A percentile compares a stretch with the other conserved stretches of the same genome.
Evolutionary conservation across 163 green algal genomes (phyloP).

Genomic region (Chlamydomonas reinhardtii): DNA sequence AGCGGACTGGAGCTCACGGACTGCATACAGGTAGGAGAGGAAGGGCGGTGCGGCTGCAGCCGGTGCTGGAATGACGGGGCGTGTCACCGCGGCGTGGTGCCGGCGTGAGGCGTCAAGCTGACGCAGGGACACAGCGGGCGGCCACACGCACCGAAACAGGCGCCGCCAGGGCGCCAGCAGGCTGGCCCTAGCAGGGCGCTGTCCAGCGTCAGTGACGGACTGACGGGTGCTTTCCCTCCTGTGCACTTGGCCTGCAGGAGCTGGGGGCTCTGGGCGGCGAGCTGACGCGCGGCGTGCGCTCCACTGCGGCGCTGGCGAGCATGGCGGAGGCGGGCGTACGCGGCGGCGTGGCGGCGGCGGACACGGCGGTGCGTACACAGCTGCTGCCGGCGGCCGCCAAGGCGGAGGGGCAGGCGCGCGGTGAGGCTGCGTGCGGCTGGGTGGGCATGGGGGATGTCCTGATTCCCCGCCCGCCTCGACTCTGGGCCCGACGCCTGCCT

Average conservation of each 20-base stretch:
- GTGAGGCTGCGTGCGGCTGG: background rate
- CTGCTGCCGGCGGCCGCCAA: background rate
- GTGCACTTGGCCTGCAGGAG: constrained; percentile 1
- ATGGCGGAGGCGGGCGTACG: constrained; percentile 39
- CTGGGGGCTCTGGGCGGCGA: constrained; percentile 42
- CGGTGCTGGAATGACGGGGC: too few species aligned
- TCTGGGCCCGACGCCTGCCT: background rate
- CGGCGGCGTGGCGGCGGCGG: constrained; percentile 9
- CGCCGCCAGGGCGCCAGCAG: too few species aligned
- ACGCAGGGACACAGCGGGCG: too few species aligned
- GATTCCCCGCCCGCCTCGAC: background rate
- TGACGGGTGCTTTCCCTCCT: too few species aligned
- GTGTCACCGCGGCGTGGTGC: too few species aligned
- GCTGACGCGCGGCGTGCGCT: constrained; percentile 38
- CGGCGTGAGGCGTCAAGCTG: too few species aligned
- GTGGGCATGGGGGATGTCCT: too few species aligned
- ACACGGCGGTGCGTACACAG: background rate
- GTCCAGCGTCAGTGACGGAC: too few species aligned
- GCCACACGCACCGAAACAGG: too few species aligned
- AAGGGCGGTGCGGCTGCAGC: too few species aligned
- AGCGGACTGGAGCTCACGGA: constrained; percentile 43
- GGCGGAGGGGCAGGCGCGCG: constrained; percentile 5
- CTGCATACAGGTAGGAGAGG: constrained; percentile 40
- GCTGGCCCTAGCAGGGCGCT: too few species aligned
- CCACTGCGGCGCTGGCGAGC: constrained; percentile 20